These are phyloP conservation scores for Ceratocystis cubensis DNA, from an alignment of 2,329 filamentous ascomycete species.

Conservation along the genomic window DNA sequence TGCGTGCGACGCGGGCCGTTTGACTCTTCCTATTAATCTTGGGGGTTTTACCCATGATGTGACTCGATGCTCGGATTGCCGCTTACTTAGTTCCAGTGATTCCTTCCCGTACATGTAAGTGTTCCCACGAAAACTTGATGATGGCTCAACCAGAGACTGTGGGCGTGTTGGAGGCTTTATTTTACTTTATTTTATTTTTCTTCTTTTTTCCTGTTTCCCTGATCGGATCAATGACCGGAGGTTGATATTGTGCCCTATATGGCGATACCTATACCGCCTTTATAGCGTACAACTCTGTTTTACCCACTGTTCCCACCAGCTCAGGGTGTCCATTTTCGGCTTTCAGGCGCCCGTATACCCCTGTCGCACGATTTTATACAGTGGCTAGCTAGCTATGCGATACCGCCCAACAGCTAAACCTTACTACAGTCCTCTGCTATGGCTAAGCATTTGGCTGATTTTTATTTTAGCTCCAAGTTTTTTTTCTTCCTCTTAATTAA, in stretches of 20 bases:
- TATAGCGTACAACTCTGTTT: too few species aligned
- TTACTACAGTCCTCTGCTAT: not conserved
- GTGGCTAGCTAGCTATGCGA: not conserved
- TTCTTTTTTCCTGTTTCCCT: too few species aligned
- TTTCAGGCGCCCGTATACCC: not conserved
- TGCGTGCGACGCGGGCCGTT: not conserved
- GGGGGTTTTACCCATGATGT: not conserved
- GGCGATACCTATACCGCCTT: too few species aligned
- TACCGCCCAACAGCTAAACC: not conserved
- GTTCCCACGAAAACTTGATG: conserved; percentile 9
- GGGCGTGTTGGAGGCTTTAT: not conserved
- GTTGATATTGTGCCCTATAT: too few species aligned
- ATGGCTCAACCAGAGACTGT: not conserved
- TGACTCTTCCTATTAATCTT: not conserved
- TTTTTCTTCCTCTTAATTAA: conserved; percentile 12
- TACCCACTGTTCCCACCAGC: too few species aligned
- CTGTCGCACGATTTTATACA: not conserved
- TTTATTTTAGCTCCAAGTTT: not conserved
- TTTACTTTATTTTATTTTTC: too few species aligned
- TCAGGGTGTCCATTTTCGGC: too few species aligned
- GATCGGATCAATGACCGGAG: too few species aligned
- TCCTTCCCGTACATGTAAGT: conserved; percentile 21
- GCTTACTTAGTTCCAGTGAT: conserved; percentile 15
- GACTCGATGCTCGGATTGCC: not conserved
- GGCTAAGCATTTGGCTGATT: not conserved